These are phyloP conservation scores for Suillus ampliporus DNA, from an alignment of 768 basidiomycete species.

Conservation along the genomic window DNA sequence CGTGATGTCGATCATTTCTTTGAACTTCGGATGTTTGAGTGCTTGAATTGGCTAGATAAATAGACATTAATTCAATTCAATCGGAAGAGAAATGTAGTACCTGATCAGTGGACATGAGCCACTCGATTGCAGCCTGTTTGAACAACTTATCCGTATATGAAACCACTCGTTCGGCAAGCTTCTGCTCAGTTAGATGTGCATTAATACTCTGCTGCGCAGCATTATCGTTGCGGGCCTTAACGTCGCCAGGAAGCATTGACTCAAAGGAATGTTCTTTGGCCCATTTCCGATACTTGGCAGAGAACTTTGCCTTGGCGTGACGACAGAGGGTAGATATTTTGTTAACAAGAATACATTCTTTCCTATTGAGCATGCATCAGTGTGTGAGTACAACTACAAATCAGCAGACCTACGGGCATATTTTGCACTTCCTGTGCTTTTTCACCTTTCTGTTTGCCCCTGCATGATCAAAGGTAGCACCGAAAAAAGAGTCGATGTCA, in stretches of 20 bases:
- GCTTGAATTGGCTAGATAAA: not conserved
- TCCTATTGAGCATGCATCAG: not conserved
- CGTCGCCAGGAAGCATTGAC: constrained; percentile 37
- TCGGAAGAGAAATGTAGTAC: constrained; percentile 26
- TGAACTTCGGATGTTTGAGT: constrained; percentile 27
- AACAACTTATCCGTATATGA: constrained; percentile 34
- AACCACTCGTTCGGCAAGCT: constrained; percentile 23
- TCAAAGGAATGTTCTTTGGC: constrained; percentile 26
- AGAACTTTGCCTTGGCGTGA: no score
- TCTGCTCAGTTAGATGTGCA: constrained; percentile 25
- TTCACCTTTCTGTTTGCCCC: not conserved
- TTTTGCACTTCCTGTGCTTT: not conserved
- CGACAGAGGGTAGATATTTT: not conserved
- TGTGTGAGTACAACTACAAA: not conserved
- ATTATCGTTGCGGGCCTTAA: constrained; percentile 22
- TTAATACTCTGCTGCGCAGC: constrained; percentile 29
- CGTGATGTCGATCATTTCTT: constrained; percentile 46
- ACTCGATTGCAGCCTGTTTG: constrained; percentile 33
- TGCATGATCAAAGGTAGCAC: not conserved
- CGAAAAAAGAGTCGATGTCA: not conserved
- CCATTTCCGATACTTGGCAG: constrained; percentile 34
- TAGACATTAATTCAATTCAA: no score
- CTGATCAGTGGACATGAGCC: constrained; percentile 48
- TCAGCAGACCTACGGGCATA: not conserved
- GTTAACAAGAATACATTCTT: not conserved